These are phyloP conservation scores for Tetrapisispora phaffii DNA, from an alignment of 805 yeast genomes.

Conservation along the genomic window DNA sequence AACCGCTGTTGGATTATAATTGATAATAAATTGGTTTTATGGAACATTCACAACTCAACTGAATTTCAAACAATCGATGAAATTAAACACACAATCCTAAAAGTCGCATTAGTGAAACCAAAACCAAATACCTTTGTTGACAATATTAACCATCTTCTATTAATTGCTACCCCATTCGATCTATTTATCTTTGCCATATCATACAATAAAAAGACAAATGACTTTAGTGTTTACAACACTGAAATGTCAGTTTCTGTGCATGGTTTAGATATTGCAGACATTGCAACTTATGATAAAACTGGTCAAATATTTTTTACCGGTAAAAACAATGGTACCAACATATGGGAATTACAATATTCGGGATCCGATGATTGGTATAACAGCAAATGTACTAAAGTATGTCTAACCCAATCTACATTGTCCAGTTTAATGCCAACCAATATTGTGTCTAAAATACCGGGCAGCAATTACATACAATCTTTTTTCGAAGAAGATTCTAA, in stretches of 20 bases:
- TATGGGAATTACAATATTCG: slow-evolving; percentile 83
- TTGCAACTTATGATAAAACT: slow-evolving; percentile 49
- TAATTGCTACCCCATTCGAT: slow-evolving; percentile 73
- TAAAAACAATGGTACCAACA: slow-evolving; percentile 60
- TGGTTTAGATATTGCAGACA: slow-evolving; percentile 62
- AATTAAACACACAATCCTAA: slow-evolving; percentile 62
- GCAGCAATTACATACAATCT: slow-evolving; percentile 30
- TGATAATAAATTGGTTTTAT: slow-evolving; percentile 71
- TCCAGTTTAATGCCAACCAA: slow-evolving; percentile 42
- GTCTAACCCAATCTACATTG: slow-evolving; percentile 62
- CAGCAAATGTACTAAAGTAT: slow-evolving; percentile 71
- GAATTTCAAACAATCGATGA: slow-evolving; percentile 79
- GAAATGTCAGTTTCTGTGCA: slow-evolving; percentile 70
- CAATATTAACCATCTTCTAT: slow-evolving; percentile 58
- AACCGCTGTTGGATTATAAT: slow-evolving; percentile 78
- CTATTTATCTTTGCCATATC: slow-evolving; percentile 70
- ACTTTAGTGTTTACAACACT: slow-evolving; percentile 68
- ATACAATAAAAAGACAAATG: slow-evolving; percentile 33
- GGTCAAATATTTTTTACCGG: slow-evolving; percentile 82
- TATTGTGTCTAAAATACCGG: slow-evolving; percentile 29
- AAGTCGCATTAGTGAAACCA: slow-evolving; percentile 74
- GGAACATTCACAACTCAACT: slow-evolving; percentile 61
- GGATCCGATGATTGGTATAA: slow-evolving; percentile 80
- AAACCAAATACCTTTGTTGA: slow-evolving; percentile 72
- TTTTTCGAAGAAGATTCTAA: slow-evolving; percentile 27